A percentile compares a stretch with the other conserved stretches of the same genome.
Conservation (phyloP, 148 eudicot genomes). For the Pouteria glomerata region DNA sequence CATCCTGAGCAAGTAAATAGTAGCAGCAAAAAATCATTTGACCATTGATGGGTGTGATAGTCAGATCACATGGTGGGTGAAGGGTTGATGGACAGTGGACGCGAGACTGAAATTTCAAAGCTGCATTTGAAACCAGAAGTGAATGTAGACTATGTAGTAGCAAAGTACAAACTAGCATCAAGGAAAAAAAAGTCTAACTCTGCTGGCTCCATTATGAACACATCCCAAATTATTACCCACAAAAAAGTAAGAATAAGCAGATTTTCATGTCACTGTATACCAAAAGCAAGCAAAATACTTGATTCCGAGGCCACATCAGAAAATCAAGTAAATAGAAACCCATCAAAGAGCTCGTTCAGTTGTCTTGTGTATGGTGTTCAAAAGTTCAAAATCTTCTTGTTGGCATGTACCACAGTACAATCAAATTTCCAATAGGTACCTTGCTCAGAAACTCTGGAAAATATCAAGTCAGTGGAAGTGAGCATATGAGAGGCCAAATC, state of each 20-base stretch:
- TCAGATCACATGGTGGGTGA: too few species aligned
- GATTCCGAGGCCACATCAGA: not conserved
- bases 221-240: not conserved
- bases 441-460: conserved; percentile 74
- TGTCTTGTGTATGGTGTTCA: not conserved
- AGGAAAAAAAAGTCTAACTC: not conserved
- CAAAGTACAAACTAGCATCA: not conserved
- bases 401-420: not conserved
- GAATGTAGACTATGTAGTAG: too few species aligned
- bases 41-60: too few species aligned
- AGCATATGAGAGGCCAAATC: conserved; percentile 77
- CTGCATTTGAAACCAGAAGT: too few species aligned
- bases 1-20: not conserved
- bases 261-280: not conserved
- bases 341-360: not conserved
- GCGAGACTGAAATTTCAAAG: too few species aligned
- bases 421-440: conserved; percentile 29
- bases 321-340: not conserved
- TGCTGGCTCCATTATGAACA: not conserved
- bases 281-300: not conserved
- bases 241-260: not conserved
- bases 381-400: not conserved
- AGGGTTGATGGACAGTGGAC: too few species aligned
- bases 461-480: conserved; percentile 77
- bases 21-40: not conserved